These are phyloP conservation scores for Suaeda aralocaspica DNA, from an alignment of 148 eudicot genomes.

Conservation along the genomic window DNA sequence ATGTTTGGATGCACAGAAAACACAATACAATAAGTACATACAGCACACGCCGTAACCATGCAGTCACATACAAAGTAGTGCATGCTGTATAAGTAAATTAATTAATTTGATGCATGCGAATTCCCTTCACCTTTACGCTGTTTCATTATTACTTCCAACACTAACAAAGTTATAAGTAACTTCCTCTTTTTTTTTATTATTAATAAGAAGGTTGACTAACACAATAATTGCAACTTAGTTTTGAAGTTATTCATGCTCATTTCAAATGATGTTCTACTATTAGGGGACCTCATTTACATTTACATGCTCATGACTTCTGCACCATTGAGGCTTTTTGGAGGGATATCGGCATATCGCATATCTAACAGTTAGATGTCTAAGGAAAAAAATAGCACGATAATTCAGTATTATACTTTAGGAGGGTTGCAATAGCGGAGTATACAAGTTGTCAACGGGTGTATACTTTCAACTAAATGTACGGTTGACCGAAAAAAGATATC, in stretches of 20 bases:
- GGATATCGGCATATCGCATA: too few relatives aligned
- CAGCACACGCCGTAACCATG: slow-evolving; percentile 23
- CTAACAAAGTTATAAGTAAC: neutral
- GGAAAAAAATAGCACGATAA: too few relatives aligned
- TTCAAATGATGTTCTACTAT: slow-evolving; percentile 15
- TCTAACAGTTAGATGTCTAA: too few relatives aligned
- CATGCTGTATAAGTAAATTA: slow-evolving; percentile 15
- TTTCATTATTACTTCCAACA: slow-evolving; percentile 1
- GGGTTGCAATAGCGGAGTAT: too few relatives aligned
- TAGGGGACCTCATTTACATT: slow-evolving; percentile 20
- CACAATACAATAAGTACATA: slow-evolving; percentile 12
- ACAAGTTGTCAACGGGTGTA: too few relatives aligned
- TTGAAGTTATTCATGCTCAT: slow-evolving; percentile 18
- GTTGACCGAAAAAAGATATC: too few relatives aligned
- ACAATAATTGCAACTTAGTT: slow-evolving; percentile 13
- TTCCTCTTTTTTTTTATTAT: neutral
- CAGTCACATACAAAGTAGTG: neutral
- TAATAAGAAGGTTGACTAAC: neutral
- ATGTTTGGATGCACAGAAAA: too few relatives aligned
- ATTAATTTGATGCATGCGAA: neutral
- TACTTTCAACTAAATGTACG: too few relatives aligned
- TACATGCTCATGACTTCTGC: slow-evolving; percentile 12
- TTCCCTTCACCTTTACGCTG: slow-evolving; percentile 21
- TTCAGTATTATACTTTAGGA: too few relatives aligned
- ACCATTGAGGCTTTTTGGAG: too few relatives aligned